Conservation (phyloP, 2,329 filamentous ascomycete species). For the Fusarium kyushuense region DNA sequence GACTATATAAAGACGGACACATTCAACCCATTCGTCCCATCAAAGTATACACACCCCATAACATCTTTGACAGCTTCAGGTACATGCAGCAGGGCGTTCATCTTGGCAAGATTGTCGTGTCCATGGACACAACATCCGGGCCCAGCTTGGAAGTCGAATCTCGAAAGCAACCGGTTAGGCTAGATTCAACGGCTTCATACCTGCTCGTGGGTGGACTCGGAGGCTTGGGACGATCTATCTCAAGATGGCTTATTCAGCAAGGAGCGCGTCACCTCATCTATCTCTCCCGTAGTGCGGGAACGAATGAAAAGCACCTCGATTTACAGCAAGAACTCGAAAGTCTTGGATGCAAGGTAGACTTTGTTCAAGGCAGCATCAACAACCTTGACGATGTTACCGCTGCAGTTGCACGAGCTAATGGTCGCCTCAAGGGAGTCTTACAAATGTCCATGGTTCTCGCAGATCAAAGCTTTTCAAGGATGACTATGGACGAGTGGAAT, state of each 20-base stretch:
- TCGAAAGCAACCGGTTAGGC: background rate
- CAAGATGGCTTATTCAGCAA: conserved; percentile 3
- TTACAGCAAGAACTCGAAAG: background rate
- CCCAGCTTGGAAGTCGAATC: background rate
- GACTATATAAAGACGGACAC: background rate
- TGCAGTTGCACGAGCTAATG: background rate
- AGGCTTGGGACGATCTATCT: conserved; percentile 1
- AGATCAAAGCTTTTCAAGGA: background rate
- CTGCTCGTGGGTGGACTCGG: conserved; percentile 5
- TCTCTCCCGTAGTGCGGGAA: conserved; percentile 5
- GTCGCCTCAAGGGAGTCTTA: background rate
- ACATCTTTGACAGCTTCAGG: conserved; percentile 7
- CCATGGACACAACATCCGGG: background rate
- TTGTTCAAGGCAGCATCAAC: conserved; percentile 5
- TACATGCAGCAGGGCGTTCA: conserved; percentile 10
- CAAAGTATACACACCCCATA: background rate
- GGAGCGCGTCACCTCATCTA: conserved; percentile 7
- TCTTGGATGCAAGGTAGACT: background rate
- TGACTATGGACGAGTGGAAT: conserved; percentile 6
- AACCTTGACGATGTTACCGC: background rate
- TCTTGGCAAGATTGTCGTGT: conserved; percentile 9
- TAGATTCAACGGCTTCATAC: background rate
- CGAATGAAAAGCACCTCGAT: background rate
- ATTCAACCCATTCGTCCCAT: background rate
- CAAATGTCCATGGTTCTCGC: conserved; percentile 15